Evolutionary conservation across 2,329 filamentous ascomycete genomes (phyloP).

Genomic region (Stagonosporopsis cucurbitacearum): DNA sequence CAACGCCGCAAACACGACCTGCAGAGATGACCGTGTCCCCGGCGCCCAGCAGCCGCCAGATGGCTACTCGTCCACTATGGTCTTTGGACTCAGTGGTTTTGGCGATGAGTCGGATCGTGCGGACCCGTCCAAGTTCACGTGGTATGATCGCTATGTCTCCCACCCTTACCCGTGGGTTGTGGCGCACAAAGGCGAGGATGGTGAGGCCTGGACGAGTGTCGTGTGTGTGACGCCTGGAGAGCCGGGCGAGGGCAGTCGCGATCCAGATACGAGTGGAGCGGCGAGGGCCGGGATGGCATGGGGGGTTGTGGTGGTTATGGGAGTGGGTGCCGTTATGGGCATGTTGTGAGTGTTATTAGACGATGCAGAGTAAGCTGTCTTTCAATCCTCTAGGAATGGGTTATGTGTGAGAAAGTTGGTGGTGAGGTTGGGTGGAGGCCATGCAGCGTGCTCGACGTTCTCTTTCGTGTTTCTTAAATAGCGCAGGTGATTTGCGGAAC

Average conservation of each 20-base stretch:
- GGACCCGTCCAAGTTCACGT: background rate
- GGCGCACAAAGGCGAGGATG: background rate
- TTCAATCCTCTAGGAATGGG: too few species aligned
- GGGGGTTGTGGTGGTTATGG: background rate
- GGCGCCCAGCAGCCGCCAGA: background rate
- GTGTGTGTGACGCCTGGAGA: background rate
- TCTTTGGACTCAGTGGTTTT: background rate
- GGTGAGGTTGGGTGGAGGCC: too few species aligned
- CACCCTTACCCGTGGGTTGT: conserved; percentile 1
- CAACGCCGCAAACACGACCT: background rate
- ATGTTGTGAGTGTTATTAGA: background rate
- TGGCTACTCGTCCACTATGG: background rate
- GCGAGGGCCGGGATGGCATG: background rate
- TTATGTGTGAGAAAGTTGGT: too few species aligned
- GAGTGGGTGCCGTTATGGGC: background rate
- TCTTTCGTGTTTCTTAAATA: too few species aligned
- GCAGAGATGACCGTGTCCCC: background rate
- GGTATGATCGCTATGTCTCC: background rate
- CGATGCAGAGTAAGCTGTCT: too few species aligned
- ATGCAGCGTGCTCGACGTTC: too few species aligned
- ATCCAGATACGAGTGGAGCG: background rate
- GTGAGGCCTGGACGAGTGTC: background rate
- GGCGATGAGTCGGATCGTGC: background rate
- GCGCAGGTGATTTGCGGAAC: too few species aligned
- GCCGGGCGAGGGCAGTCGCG: background rate